Conservation (phyloP, 2,329 filamentous ascomycete species). For the Fusarium sp. region DNA sequence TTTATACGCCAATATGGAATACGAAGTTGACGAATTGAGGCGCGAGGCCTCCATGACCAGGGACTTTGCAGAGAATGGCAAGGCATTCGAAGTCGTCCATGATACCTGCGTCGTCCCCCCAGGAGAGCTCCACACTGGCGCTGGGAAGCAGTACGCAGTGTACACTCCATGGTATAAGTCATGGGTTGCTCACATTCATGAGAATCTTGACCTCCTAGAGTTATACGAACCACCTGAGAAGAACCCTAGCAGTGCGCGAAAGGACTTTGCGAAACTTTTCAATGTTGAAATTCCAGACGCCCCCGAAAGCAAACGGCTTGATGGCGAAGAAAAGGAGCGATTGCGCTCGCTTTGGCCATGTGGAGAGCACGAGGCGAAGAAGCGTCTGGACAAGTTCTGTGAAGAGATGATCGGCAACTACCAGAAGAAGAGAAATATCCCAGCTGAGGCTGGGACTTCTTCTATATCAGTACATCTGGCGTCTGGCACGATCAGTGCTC, state of each 20-base stretch:
- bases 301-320: conserved; percentile 69
- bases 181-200: conserved; percentile 78
- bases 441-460: conserved; percentile 69
- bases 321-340: conserved; percentile 63
- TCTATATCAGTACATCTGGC: conserved; percentile 76
- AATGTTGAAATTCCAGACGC: conserved; percentile 65
- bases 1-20: conserved; percentile 85
- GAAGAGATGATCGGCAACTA: conserved; percentile 70
- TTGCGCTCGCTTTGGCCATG: conserved; percentile 73
- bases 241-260: conserved; percentile 46
- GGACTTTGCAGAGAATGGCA: conserved; percentile 66
- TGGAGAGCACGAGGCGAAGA: conserved; percentile 75
- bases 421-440: conserved; percentile 70
- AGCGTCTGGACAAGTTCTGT: conserved; percentile 72
- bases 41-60: conserved; percentile 74
- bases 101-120: conserved; percentile 86
- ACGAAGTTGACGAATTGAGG: conserved; percentile 88
- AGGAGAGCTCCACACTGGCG: conserved; percentile 69
- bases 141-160: conserved; percentile 82
- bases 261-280: conserved; percentile 66
- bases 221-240: conserved; percentile 59
- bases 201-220: conserved; percentile 72
- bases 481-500: conserved; percentile 71
- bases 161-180: conserved; percentile 83
- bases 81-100: conserved; percentile 75